These are phyloP conservation scores for Backusella australiensis DNA, from an alignment of 192 early-diverging fungal species.

Conservation along the genomic window DNA sequence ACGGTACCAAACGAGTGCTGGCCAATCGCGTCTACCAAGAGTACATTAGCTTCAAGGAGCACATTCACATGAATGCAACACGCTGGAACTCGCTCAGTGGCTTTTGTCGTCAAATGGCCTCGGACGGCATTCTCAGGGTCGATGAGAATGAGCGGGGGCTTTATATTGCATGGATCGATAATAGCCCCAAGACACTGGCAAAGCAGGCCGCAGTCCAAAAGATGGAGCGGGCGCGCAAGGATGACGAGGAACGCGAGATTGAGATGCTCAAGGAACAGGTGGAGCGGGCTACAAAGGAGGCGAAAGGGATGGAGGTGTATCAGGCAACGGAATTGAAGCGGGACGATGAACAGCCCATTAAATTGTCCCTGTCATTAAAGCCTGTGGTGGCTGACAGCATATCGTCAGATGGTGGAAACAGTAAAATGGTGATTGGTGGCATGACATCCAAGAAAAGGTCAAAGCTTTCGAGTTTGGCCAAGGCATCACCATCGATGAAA, in stretches of 20 bases:
- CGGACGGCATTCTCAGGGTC: conserved; percentile 77
- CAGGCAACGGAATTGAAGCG: conserved; percentile 61
- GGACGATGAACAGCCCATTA: conserved; percentile 64
- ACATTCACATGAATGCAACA: conserved; percentile 97
- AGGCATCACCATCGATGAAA: background rate
- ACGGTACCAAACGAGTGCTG: conserved; percentile 76
- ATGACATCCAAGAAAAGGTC: conserved; percentile 15
- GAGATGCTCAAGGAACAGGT: conserved; percentile 81
- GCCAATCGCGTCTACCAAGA: conserved; percentile 98
- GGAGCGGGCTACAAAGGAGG: conserved; percentile 61
- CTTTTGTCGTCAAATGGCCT: conserved; percentile 83
- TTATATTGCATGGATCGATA: conserved; percentile 91
- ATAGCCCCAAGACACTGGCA: conserved; percentile 82
- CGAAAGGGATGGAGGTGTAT: conserved; percentile 25
- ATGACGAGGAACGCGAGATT: conserved; percentile 85
- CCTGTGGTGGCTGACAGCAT: conserved; percentile 12
- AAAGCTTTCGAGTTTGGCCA: conserved; percentile 24
- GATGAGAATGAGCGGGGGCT: conserved; percentile 91
- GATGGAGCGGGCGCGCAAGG: conserved; percentile 77
- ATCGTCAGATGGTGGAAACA: conserved; percentile 4
- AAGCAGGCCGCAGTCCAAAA: conserved; percentile 75
- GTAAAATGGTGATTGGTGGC: conserved; percentile 26
- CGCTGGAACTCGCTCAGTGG: conserved; percentile 86
- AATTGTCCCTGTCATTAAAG: conserved; percentile 61
- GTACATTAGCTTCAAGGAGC: conserved; percentile 85